phyloP scores from a whole-genome alignment of 176 grass and related monocot species.

The Thalia dealbata region DNA sequence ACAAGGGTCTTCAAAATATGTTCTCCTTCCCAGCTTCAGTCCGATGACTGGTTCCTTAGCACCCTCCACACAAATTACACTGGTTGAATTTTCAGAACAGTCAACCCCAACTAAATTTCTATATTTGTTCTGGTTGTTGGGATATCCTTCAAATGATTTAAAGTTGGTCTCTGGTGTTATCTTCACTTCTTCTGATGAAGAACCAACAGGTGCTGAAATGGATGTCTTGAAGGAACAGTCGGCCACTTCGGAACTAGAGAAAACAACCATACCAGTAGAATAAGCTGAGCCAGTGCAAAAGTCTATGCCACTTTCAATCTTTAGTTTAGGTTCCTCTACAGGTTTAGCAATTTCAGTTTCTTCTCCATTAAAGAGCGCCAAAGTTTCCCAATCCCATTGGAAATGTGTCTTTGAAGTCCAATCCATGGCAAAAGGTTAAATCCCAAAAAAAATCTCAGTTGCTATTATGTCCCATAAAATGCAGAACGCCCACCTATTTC shows the following conservation, averaged over 20 bases:
- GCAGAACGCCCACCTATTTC: background rate
- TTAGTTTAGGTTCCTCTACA: background rate
- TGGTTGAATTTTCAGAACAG: background rate
- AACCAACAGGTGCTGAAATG: constrained; percentile 1
- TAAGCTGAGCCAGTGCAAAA: background rate
- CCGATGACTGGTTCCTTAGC: background rate
- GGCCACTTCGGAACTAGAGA: constrained; percentile 4
- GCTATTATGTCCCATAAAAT: background rate
- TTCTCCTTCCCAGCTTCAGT: constrained; percentile 18
- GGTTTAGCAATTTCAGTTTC: background rate
- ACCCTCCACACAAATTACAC: background rate
- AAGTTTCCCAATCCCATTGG: constrained; percentile 13
- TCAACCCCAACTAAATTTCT: background rate
- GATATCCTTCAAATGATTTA: background rate
- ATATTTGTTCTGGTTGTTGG: background rate
- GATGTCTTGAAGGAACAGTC: background rate
- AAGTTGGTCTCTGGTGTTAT: background rate
- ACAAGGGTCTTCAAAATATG: constrained; percentile 9
- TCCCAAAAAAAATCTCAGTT: background rate
- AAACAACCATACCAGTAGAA: background rate
- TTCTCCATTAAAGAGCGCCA: background rate
- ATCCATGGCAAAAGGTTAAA: background rate
- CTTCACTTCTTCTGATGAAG: constrained; percentile 1
- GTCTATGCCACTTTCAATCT: background rate
- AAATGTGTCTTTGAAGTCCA: constrained; percentile 5